phyloP scores from a whole-genome alignment of 2,329 filamentous ascomycete genomes.

The Ceratocystiopsis sp. region DNA sequence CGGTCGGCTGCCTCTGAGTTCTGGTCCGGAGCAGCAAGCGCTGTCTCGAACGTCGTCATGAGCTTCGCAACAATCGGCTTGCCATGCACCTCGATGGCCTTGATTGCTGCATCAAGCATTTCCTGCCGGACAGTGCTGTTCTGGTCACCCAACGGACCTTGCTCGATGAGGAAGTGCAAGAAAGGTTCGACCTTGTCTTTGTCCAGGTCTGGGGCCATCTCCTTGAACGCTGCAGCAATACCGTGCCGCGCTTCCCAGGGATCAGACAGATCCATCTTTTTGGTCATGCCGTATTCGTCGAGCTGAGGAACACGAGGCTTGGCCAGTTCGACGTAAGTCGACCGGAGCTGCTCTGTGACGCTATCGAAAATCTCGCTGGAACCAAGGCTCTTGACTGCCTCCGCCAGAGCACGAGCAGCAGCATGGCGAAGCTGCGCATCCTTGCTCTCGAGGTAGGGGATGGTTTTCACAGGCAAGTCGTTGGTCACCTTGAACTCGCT shows the following conservation, averaged over 20 bases:
- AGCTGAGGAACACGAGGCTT: slow-evolving; percentile 71
- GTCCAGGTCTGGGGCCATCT: slow-evolving; percentile 56
- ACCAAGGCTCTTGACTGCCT: slow-evolving; percentile 46
- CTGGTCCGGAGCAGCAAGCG: slow-evolving; percentile 71
- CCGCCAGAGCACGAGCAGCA: slow-evolving; percentile 65
- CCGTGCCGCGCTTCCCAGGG: slow-evolving; percentile 86
- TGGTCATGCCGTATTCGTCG: slow-evolving; percentile 88
- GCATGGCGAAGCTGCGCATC: slow-evolving; percentile 72
- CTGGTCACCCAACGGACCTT: slow-evolving; percentile 73
- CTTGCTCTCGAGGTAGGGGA: slow-evolving; percentile 63
- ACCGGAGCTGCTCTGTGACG: slow-evolving; percentile 48
- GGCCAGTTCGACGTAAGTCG: slow-evolving; percentile 58
- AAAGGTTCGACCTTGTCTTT: slow-evolving; percentile 56
- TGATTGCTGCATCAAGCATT: slow-evolving; percentile 82
- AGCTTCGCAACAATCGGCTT: slow-evolving; percentile 69
- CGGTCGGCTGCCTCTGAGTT: slow-evolving; percentile 68
- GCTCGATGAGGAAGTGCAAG: slow-evolving; percentile 69
- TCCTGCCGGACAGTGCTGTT: slow-evolving; percentile 62
- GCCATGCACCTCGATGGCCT: slow-evolving; percentile 66
- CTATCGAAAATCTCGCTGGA: slow-evolving; percentile 29
- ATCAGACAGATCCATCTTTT: slow-evolving; percentile 73
- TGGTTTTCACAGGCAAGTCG: slow-evolving; percentile 47
- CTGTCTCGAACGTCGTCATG: slow-evolving; percentile 82
- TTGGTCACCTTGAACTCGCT: slow-evolving; percentile 58
- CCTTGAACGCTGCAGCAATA: slow-evolving; percentile 71